Base-by-base conservation (phyloP, 768 basidiomycete species). In the Pisolithus albus region DNA sequence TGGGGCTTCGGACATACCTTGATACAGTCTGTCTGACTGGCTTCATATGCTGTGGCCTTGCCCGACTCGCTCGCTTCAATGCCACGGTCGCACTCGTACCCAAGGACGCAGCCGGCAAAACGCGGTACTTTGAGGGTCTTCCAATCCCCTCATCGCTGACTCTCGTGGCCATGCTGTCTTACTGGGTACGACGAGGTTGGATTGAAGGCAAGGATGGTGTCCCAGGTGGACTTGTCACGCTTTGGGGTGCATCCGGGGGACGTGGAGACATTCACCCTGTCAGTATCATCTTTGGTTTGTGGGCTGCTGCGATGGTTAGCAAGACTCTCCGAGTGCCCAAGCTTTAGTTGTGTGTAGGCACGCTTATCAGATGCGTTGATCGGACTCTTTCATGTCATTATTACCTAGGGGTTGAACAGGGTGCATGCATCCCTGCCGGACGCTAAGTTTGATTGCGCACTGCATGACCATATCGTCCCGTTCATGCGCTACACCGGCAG, bases 221-320 rank as follows among this genome's bases (percentile, higher is more conserved):
- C 57, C 90, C 90, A 15, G 75, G 77, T 59, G 90, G 91, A 13
- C 79, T 80, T n/a, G 64, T 84, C 32, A 84, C 79, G 7, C 63
- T 90, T 13, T 91, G 88, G 84, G 89, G 87, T 16, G 57, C 72
- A 36, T 62, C 72, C 30, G 89, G 86, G 11, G 85, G 85, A 9
- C 78, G 83, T 30, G 86, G 93, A 60, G 95, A 98, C 59, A 60
- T 98, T 45, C 96, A 99, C 68, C 70, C 80, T 37, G 83, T 84
- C 39, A 83, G 83, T 61, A 55, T 89, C 34, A 62, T 94, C n/a
- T 91, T 92, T 67, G 86, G 73, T 7, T 64, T 75, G 11, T 98
- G 93, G 94, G 95, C 88, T 8, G 86, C 92, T 15, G 87, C 89
- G 45, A 98, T 99, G 95, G 89, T 99, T 56, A 94, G 91, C 77